A percentile compares a stretch with the other conserved stretches of the same genome.
Conservation (phyloP, 1,284 basidiomycete genomes). For the Ustilago bromivora region DNA sequence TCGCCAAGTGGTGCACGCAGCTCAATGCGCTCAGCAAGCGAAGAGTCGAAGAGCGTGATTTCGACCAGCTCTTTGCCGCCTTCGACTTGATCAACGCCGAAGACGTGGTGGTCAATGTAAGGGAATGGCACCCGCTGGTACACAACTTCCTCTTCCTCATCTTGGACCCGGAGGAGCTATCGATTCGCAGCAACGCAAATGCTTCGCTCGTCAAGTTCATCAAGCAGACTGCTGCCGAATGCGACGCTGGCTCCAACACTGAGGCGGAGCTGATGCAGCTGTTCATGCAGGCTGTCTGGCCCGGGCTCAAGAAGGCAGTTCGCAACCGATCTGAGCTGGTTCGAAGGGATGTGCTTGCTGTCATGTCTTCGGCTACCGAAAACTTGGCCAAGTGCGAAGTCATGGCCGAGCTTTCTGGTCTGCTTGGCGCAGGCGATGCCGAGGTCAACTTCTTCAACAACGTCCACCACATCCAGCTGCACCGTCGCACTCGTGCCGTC, state of each 20-base stretch:
- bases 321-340: conserved; percentile 87
- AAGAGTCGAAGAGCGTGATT: conserved; percentile 91
- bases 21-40: conserved; percentile 88
- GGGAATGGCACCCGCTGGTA: conserved; percentile 85
- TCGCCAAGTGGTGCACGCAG: conserved; percentile 51
- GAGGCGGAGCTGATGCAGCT: conserved; percentile 60
- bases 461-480: conserved; percentile 91
- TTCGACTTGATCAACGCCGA: conserved; percentile 82
- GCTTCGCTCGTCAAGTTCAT: conserved; percentile 83
- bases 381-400: conserved; percentile 73
- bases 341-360: conserved; percentile 84
- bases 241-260: conserved; percentile 22
- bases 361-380: conserved; percentile 82
- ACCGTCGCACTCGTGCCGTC: conserved; percentile 88
- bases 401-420: conserved; percentile 81
- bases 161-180: conserved; percentile 88
- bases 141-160: conserved; percentile 88
- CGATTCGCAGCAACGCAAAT: conserved; percentile 85
- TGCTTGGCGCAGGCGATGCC: conserved; percentile 90
- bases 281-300: conserved; percentile 80
- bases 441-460: conserved; percentile 98
- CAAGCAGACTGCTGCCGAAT: conserved; percentile 34
- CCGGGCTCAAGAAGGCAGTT: conserved; percentile 84
- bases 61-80: conserved; percentile 84
- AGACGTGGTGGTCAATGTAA: conserved; percentile 70